Conservation (phyloP, 2,329 filamentous ascomycete species). For the Diaporthe vaccinii region DNA sequence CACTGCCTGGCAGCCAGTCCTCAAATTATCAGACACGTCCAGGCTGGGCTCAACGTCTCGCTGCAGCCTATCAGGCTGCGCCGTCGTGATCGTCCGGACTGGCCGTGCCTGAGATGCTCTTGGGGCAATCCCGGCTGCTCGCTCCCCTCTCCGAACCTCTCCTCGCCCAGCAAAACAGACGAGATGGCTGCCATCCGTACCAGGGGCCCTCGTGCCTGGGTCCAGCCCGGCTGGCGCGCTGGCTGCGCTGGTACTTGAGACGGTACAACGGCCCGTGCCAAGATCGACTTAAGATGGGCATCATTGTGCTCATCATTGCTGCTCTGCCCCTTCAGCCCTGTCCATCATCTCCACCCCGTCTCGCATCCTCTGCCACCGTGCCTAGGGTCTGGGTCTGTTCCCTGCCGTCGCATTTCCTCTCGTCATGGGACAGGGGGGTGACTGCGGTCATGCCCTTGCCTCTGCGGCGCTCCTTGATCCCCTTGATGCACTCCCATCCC, state of each 20-base stretch:
- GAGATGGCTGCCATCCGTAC: conserved; percentile 34
- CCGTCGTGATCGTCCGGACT: conserved; percentile 21
- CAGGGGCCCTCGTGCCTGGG: not conserved
- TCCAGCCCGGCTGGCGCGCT: not conserved
- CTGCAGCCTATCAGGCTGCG: conserved; percentile 27
- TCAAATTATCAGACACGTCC: conserved; percentile 23
- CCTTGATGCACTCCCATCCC: conserved; percentile 26
- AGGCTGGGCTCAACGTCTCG: conserved; percentile 2
- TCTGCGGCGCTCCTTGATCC: conserved; percentile 19
- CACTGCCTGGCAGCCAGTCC: not conserved
- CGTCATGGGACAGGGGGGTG: conserved; percentile 11
- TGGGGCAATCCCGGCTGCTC: conserved; percentile 25
- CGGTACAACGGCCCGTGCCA: conserved; percentile 28
- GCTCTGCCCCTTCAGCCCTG: conserved; percentile 28
- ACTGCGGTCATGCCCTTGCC: not conserved
- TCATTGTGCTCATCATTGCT: conserved; percentile 31
- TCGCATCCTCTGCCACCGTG: conserved; percentile 22
- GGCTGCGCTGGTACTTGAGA: conserved; percentile 32
- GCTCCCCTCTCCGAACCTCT: conserved; percentile 17
- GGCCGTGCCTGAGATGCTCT: conserved; percentile 19
- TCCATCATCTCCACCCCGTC: conserved; percentile 31
- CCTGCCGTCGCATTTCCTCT: conserved; percentile 16
- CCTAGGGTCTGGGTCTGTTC: not conserved
- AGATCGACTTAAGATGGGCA: conserved; percentile 37
- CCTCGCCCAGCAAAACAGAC: conserved; percentile 20